Conservation (phyloP, 1,284 basidiomycete species). For the Rhodotorula sp. region DNA sequence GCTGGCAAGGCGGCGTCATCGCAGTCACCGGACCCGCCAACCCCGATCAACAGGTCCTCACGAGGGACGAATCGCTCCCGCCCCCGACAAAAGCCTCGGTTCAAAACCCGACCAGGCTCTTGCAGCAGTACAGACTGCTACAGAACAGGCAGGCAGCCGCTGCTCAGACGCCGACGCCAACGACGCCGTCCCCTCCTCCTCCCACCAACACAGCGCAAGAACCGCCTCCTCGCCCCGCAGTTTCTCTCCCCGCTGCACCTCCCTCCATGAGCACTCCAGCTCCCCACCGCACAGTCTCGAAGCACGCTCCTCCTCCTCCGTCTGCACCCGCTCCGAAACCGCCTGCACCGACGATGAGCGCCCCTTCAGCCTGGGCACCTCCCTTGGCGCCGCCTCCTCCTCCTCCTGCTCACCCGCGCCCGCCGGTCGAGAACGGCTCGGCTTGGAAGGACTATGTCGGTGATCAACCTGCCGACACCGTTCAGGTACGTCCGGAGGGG, state of each 20-base stretch:
- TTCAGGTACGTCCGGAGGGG: neutral
- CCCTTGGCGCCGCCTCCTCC: neutral
- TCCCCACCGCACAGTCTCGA: neutral
- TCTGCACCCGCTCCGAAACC: too few species aligned
- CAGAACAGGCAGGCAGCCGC: neutral
- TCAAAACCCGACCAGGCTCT: neutral
- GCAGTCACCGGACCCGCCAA: neutral
- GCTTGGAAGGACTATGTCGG: neutral
- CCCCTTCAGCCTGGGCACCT: neutral
- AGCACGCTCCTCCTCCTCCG: neutral
- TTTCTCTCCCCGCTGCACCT: too few species aligned
- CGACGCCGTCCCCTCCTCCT: neutral
- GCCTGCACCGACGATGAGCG: neutral
- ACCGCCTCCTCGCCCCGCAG: too few species aligned
- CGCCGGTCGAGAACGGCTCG: neutral
- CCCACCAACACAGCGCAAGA: too few species aligned
- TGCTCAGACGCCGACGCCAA: too few species aligned
- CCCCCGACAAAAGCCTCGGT: neutral
- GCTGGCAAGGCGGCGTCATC: slow-evolving; percentile 8
- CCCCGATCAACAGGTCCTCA: neutral
- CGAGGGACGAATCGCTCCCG: neutral
- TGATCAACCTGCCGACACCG: neutral
- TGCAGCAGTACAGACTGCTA: neutral
- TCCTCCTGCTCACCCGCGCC: neutral
- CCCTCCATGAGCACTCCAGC: too few species aligned